Base-by-base conservation (phyloP, 1,284 basidiomycete species). In the Moesziomyces antarcticus region DNA sequence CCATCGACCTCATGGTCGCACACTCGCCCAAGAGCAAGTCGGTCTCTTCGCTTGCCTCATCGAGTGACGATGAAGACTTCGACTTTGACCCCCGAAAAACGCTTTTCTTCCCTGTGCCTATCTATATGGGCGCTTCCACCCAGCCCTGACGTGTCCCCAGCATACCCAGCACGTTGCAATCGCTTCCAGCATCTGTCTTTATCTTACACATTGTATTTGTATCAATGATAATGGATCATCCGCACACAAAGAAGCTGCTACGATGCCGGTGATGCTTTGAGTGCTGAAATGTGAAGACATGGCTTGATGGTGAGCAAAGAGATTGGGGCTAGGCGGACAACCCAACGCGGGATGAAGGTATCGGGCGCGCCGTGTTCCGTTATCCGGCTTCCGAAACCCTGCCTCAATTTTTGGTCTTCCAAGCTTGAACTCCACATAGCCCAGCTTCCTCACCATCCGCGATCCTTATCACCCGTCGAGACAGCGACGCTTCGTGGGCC, bases 71-170 rank as follows among this genome's bases (percentile, higher is more conserved):
- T 3, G 63, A 59, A 1, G 56, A 59, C 30, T n/a, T 56, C 18
- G 45, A 59, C 11, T 48, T 60, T 27, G 53, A 70, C 24, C 67
- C 56, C 1, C 41, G 67, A 24, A 59, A 64, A 25, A 63, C 60
- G 10, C 56, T 70, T 3, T 69, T 63, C 60, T 59, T 70, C 49
- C 60, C 52, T 1, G 67, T 70, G n/a, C 67, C 67, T 0, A 48
- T 70, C 30, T 70, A 64, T 35, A 63, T 64, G 67, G 55, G 59
- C 11, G 60, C 66, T 18, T 51, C 66, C n/a, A 33, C 60, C 24
- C 46, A 49, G 44, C 48, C 51, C n/a, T 47, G 27, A 27, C 25
- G 20, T 8, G 8, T 2, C 20, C 50, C 25, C 20, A 41, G 14
- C 24, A 25, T 22, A 30, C 20, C 35, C 20, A 40, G 11, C 30